Percentiles rank a stretch among this genome's conserved stretches.
phyloP scores from a whole-genome alignment of 2,329 filamentous ascomycete genomes.

The Calonectria leucothoes region DNA sequence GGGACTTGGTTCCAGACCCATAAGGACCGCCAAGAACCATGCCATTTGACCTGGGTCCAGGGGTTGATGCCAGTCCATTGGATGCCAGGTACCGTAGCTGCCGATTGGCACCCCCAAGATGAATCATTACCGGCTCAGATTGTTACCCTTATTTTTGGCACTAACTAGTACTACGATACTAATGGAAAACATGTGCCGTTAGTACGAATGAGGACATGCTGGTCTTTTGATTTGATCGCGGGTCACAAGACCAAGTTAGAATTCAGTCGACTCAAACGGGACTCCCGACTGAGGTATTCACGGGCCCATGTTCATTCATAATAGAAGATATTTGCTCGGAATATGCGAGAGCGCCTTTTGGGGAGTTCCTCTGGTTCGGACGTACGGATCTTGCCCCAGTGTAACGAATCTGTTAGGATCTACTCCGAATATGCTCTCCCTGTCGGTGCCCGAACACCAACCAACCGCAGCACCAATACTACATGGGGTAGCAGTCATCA shows the following conservation, averaged over 20 bases:
- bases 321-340: not conserved
- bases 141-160: not conserved
- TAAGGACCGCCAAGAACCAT: not conserved
- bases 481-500: not conserved
- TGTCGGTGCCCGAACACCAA: not conserved
- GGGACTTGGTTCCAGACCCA: not conserved
- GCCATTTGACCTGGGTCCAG: not conserved
- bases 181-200: conserved; percentile 25
- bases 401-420: not conserved
- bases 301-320: not conserved
- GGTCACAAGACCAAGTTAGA: too few relatives aligned
- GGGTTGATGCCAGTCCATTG: not conserved
- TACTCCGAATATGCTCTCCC: not conserved
- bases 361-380: not conserved
- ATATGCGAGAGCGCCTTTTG: too few relatives aligned
- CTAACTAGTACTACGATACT: not conserved
- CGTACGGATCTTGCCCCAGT: not conserved
- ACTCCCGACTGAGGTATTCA: not conserved
- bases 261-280: not conserved
- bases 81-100: not conserved
- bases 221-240: too few relatives aligned
- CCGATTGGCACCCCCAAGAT: conserved; percentile 8
- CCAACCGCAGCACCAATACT: not conserved
- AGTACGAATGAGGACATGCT: too few relatives aligned
- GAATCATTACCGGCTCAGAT: conserved; percentile 14